phyloP scores from a whole-genome alignment of 139 green algal genomes.

The Raphidocelis subcapitata region DNA sequence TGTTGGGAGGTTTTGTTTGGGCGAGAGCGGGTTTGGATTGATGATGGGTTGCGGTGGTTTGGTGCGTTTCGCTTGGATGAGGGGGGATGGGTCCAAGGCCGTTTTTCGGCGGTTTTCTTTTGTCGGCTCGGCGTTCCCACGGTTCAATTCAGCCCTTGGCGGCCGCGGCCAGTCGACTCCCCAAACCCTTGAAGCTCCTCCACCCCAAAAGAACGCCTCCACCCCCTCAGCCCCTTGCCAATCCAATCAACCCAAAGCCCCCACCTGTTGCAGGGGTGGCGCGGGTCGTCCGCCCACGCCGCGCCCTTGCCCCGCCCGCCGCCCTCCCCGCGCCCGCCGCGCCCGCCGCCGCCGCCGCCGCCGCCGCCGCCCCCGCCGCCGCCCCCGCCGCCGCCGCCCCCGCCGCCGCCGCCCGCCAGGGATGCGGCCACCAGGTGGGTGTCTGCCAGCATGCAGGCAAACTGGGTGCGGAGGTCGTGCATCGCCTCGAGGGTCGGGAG shows the following conservation, averaged over 20 bases:
- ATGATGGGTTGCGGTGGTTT: too few species aligned
- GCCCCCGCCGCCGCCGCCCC: conserved; percentile 14
- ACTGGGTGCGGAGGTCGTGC: conserved; percentile 81
- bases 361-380: conserved; percentile 10
- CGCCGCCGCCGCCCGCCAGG: conserved; percentile 2
- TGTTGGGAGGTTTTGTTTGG: neutral
- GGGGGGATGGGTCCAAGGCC: too few species aligned
- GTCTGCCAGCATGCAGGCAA: conserved; percentile 81
- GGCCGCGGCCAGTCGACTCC: too few species aligned
- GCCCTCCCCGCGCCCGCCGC: neutral
- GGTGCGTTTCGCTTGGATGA: too few species aligned
- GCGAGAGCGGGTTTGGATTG: neutral
- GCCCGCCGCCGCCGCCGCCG: too few species aligned
- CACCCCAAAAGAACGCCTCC: too few species aligned
- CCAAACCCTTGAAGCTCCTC: too few species aligned
- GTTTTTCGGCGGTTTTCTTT: too few species aligned
- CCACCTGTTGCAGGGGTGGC: neutral
- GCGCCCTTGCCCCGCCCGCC: conserved; percentile 34
- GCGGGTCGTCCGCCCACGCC: conserved; percentile 19
- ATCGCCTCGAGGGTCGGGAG: conserved; percentile 70
- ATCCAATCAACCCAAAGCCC: too few species aligned
- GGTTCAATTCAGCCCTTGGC: too few species aligned
- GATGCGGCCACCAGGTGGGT: conserved; percentile 43
- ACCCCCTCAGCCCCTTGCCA: too few species aligned
- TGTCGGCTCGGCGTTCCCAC: too few species aligned